Evolutionary conservation across 352 stramenopile species (phyloP), one percentile per base, ranked within the genome.

Genomic region (Globisporangium nodosum): DNA sequence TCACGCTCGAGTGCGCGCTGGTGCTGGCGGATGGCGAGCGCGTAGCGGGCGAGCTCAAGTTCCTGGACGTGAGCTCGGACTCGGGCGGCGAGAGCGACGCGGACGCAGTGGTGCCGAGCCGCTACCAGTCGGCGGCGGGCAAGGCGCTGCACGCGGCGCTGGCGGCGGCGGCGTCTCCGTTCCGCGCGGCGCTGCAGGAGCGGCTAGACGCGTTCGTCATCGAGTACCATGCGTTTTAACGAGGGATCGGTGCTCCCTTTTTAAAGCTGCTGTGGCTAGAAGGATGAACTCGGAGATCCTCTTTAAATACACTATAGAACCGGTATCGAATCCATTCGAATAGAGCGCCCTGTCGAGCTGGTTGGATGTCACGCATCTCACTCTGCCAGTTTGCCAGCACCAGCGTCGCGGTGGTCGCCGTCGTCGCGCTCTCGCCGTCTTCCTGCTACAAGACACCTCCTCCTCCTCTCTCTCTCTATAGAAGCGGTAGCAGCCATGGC

Each of bases 1-100:
- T 92, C 56, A 72, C 71, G 46, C 52, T 94, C 45, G 67, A 72
- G 21, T 82, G 72, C 49, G 68, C 60, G 24, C 49, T 85, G 46
- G 54, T 72, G 52, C 58, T 72, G 43, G 56, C 61, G 8, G 66
- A 67, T 20, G 66, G 39, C 54, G 55, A 60, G 9, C 33, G 64
- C 12, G 54, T 74, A 35, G 56, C 74, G 33, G 82, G 78, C 37
- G 75, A 90, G 30, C 71, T 94, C 46, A 84, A 83, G 68, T 94
- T 91, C 61, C 49, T 92, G 45, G 82, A 94, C 58, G 60, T 92
- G 68, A 94, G 85, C 67, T 91, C 85, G 55, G 85, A 94, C 64
- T 74, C 73, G 18, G 74, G 65, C 53, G 76, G 72, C 13, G 79
- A 90, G 51, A 86, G 87, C 52, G 85, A 94, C 43, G 81, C 82